These are phyloP conservation scores for Colletotrichum kahawae DNA, from an alignment of 2,329 filamentous ascomycete genomes.

Conservation along the genomic window DNA sequence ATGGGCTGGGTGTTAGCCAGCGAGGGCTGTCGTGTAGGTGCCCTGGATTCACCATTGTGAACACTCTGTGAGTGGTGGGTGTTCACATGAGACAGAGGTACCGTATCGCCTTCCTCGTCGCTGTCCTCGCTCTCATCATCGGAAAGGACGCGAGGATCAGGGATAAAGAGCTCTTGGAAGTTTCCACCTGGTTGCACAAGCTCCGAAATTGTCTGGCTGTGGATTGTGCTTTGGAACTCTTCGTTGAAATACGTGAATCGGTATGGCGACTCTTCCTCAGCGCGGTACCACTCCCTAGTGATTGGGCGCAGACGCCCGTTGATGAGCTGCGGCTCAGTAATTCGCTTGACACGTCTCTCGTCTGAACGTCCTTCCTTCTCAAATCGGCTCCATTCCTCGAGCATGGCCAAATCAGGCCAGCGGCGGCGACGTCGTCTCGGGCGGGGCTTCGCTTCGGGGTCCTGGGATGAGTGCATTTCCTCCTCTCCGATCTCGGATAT, in stretches of 20 bases:
- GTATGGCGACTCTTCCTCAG: conserved; percentile 89
- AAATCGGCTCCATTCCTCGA: conserved; percentile 89
- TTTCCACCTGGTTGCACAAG: conserved; percentile 83
- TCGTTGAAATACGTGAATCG: conserved; percentile 99
- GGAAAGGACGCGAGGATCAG: conserved; percentile 77
- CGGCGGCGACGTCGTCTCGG: conserved; percentile 61
- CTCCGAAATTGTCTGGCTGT: conserved; percentile 94
- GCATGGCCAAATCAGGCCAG: conserved; percentile 84
- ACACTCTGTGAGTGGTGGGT: conserved; percentile 30
- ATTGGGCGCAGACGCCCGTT: conserved; percentile 86
- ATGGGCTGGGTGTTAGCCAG: conserved; percentile 33
- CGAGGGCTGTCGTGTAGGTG: conserved; percentile 52
- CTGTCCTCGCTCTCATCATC: conserved; percentile 75
- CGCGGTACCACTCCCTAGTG: conserved; percentile 80
- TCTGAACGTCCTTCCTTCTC: conserved; percentile 90
- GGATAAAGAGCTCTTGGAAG: conserved; percentile 89
- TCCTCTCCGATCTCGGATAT: conserved; percentile 85
- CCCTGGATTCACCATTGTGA: conserved; percentile 47
- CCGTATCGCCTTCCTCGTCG: conserved; percentile 34
- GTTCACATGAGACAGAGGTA: not conserved
- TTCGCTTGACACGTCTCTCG: conserved; percentile 84
- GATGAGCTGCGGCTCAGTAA: conserved; percentile 91
- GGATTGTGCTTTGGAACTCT: conserved; percentile 93
- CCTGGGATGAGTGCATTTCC: conserved; percentile 60
- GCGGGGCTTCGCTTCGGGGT: conserved; percentile 29